These are phyloP conservation scores for Porcisia hertigi DNA, from an alignment of 208 protist species.

Conservation along the genomic window DNA sequence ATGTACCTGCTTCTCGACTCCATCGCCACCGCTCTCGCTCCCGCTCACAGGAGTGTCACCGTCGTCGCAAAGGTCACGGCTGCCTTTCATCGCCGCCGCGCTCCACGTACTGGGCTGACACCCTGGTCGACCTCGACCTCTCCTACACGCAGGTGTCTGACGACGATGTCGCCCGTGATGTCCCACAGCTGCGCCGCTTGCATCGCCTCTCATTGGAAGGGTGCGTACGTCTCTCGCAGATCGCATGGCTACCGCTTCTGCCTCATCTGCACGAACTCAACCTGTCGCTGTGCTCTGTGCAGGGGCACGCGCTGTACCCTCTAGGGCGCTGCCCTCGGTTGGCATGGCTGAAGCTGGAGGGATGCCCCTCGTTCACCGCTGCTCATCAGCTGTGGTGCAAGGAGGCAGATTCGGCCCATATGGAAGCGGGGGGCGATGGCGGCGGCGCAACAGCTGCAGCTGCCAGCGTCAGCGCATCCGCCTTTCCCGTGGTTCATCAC, in stretches of 20 bases:
- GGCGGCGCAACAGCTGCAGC: neutral
- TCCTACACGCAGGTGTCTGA: slow-evolving; percentile 56
- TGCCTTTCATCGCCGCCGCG: neutral
- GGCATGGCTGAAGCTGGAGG: slow-evolving; percentile 47
- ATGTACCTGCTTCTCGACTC: neutral
- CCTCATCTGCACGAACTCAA: slow-evolving; percentile 41
- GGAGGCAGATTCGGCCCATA: neutral
- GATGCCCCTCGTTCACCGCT: slow-evolving; percentile 30
- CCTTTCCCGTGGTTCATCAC: slow-evolving; percentile 11
- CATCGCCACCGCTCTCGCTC: neutral
- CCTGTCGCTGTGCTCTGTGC: slow-evolving; percentile 40
- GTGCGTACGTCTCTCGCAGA: slow-evolving; percentile 37
- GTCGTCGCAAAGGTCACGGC: neutral
- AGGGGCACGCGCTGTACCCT: slow-evolving; percentile 29
- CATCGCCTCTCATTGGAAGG: slow-evolving; percentile 54
- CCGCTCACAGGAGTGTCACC: neutral
- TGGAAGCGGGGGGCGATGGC: neutral
- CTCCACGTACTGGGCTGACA: slow-evolving; percentile 32
- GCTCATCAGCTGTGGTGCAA: slow-evolving; percentile 31
- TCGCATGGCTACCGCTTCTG: slow-evolving; percentile 41
- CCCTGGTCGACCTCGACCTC: slow-evolving; percentile 52
- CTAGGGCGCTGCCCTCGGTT: slow-evolving; percentile 37
- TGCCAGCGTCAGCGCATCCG: neutral
- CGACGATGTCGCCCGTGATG: slow-evolving; percentile 35
- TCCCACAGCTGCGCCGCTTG: slow-evolving; percentile 41